phyloP scores from a whole-genome alignment of 306 rosid species.

The Oxytropis ochrocephala region DNA sequence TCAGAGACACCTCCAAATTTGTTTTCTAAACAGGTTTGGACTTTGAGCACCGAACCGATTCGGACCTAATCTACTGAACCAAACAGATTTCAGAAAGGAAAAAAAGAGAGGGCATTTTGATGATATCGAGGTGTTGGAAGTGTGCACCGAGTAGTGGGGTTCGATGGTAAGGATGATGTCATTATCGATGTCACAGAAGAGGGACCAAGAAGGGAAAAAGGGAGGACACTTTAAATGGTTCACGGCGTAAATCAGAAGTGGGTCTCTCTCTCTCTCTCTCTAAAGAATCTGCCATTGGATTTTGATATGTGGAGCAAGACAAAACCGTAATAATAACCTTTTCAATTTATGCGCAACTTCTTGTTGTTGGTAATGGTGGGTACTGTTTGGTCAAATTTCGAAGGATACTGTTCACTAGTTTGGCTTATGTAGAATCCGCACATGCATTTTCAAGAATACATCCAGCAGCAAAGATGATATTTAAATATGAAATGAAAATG shows the following conservation, averaged over 20 bases:
- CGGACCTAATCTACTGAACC: no score
- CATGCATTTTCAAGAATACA: neutral
- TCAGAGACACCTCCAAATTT: no score
- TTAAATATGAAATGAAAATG: neutral
- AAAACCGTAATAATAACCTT: slow-evolving; percentile 20
- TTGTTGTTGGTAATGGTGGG: no score
- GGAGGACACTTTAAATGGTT: slow-evolving; percentile 9
- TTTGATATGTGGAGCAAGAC: slow-evolving; percentile 22
- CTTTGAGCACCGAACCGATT: no score
- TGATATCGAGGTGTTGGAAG: no score
- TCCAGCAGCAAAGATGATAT: neutral
- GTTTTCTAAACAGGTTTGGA: no score
- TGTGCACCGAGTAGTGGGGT: no score
- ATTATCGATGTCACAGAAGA: neutral
- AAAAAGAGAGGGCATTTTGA: no score
- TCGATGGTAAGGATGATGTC: neutral
- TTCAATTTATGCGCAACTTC: neutral
- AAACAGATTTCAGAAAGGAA: no score
- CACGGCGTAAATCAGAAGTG: neutral
- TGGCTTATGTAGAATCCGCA: neutral
- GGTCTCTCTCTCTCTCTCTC: neutral
- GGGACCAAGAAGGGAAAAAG: neutral
- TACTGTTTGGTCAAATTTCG: slow-evolving; percentile 22
- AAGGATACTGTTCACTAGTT: neutral
- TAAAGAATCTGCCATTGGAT: slow-evolving; percentile 3